A percentile compares a stretch with the other conserved stretches of the same genome.
phyloP scores from a whole-genome alignment of 495 filamentous ascomycete genomes.

The Xylaria flabelliformis region DNA sequence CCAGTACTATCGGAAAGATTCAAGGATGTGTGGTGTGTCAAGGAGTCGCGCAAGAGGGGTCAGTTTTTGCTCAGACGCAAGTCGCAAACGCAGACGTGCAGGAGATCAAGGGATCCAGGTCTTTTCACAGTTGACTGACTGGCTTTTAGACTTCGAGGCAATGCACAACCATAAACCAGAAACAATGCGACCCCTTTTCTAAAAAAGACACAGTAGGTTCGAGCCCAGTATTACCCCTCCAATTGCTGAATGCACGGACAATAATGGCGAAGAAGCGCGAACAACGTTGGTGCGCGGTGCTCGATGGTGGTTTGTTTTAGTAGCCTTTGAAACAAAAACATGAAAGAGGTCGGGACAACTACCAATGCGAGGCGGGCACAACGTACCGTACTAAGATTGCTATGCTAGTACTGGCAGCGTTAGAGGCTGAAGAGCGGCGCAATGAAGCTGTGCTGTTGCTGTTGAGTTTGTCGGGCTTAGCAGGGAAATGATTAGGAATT shows the following conservation, averaged over 20 bases:
- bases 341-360: conserved; percentile 1
- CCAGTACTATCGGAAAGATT: conserved; percentile 5
- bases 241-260: not conserved
- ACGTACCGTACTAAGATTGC: not conserved
- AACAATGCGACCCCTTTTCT: conserved; percentile 17
- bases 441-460: not conserved
- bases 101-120: conserved; percentile 21
- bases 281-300: not conserved
- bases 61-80: conserved; percentile 5
- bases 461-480: conserved; percentile 9
- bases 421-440: not conserved
- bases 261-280: not conserved
- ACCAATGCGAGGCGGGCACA: not conserved
- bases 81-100: not conserved
- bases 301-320: conserved; percentile 11
- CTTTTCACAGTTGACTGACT: conserved; percentile 14
- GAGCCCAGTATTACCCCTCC: conserved; percentile 3
- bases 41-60: conserved; percentile 19
- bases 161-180: not conserved
- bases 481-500: conserved; percentile 1
- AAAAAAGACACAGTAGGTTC: not conserved
- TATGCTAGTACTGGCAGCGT: no score
- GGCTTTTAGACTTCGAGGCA: conserved; percentile 10
- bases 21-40: conserved; percentile 18
- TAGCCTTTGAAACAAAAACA: conserved; percentile 1